Base-by-base conservation (phyloP, 2,329 filamentous ascomycete species). In the Harringtonia aguacate region DNA sequence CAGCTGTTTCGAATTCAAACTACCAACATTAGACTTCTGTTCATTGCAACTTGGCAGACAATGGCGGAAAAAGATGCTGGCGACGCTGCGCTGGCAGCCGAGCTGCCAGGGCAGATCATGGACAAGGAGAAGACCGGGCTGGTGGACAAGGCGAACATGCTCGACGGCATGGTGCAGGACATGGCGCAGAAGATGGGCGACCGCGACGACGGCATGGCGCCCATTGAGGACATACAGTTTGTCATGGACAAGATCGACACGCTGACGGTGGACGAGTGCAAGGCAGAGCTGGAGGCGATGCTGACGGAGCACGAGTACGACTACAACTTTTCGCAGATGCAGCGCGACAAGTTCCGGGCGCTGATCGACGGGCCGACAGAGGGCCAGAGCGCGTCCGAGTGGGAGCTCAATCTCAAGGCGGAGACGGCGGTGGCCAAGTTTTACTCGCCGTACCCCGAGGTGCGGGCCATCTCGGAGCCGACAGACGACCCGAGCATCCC, bases 371-470 rank as follows among this genome's bases (percentile, higher is more conserved):
- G 72, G 46, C 63, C 69, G 7, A 61, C 64, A 33, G 53, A 71
- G 30, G 64, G 68, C 45, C 52, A 56, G 44, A 60, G 65, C 27
- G 68, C 67, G 18, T 65, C 71, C 33, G 65, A 68, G 50, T 62
- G 74, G 47, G 61, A 67, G n/a, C 54, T 72, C n/a, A 69, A 73
- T 35, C 61, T 75, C 67, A 75, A 73, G 53, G 59, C 73, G 18
- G 70, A 75, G 56, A 68, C 69, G 4, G 70, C 70, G 4, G 60
- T 75, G 45, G 69, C 73, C 49, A 72, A 65, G 41, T 70, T 70
- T 51, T 70, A 75, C 54, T 75, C 70, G 37, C 74, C 74, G 3
- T 78, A 77, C 50, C 67, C 73, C 46, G 72, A 77, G 54, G 72
- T 75, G 22, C 69, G 73, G 41, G 69, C 72, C 30, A 71, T 75